phyloP scores from a whole-genome alignment of 2,329 filamentous ascomycete species.

The Botryotinia narcissicola region DNA sequence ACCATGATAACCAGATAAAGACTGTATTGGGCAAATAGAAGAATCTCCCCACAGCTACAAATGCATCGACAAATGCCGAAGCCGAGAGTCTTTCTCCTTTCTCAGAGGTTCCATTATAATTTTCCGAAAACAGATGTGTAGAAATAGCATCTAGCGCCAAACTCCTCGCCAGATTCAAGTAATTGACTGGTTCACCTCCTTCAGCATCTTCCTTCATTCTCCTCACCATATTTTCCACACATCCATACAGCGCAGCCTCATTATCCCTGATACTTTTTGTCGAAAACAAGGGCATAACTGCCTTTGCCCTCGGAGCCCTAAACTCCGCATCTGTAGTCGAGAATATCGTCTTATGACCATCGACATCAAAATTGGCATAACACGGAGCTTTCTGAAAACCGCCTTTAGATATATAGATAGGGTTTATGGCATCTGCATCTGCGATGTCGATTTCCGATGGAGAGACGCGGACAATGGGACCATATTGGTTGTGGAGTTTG shows the following conservation, averaged over 20 bases:
- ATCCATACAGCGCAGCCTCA: constrained; percentile 41
- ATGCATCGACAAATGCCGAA: constrained; percentile 52
- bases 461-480: constrained; percentile 38
- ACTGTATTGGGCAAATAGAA: constrained; percentile 49
- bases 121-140: constrained; percentile 51
- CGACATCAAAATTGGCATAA: constrained; percentile 57
- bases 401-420: constrained; percentile 51
- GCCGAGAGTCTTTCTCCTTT: constrained; percentile 41
- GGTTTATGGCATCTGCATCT: constrained; percentile 38
- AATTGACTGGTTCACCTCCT: constrained; percentile 43
- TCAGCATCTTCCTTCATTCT: constrained; percentile 41
- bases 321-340: constrained; percentile 44
- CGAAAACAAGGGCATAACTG: constrained; percentile 49
- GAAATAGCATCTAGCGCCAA: constrained; percentile 55
- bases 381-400: constrained; percentile 52
- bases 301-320: constrained; percentile 47
- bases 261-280: constrained; percentile 45
- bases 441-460: constrained; percentile 41
- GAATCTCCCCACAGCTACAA: constrained; percentile 54
- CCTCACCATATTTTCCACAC: constrained; percentile 44
- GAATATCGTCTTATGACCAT: constrained; percentile 55
- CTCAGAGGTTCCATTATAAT: constrained; percentile 46
- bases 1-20: constrained; percentile 39
- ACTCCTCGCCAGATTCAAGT: constrained; percentile 49
- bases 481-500: constrained; percentile 36